phyloP scores from a whole-genome alignment of 2,329 filamentous ascomycete species.

The Ophiostoma sp. region DNA sequence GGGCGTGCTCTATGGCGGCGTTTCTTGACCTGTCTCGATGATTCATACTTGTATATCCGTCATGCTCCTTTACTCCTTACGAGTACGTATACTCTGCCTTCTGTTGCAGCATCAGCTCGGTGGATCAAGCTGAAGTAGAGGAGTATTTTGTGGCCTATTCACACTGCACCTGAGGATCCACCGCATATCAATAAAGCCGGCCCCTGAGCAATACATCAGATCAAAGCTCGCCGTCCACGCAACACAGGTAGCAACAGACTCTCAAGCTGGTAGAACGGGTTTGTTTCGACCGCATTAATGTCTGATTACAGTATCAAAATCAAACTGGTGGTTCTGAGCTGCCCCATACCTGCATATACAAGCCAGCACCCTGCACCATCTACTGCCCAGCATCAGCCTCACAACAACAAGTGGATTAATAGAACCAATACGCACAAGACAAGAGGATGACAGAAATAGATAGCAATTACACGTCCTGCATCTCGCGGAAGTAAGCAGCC shows the following conservation, averaged over 20 bases:
- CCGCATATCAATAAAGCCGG: neutral
- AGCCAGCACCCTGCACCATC: no score
- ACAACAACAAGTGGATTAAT: no score
- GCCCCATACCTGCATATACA: no score
- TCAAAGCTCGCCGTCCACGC: neutral
- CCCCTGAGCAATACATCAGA: constrained; percentile 3
- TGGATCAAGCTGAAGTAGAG: neutral
- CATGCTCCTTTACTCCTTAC: neutral
- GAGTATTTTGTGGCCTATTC: neutral
- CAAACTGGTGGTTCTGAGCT: no score
- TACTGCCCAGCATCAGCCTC: no score
- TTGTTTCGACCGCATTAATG: no score
- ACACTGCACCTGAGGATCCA: neutral
- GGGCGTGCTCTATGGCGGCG: neutral
- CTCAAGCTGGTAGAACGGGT: no score
- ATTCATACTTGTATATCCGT: neutral
- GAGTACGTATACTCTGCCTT: neutral
- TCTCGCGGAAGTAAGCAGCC: no score
- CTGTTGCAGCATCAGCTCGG: neutral
- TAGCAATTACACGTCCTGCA: no score
- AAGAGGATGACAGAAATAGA: no score
- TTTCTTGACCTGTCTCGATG: neutral
- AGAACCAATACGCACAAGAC: no score
- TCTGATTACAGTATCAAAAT: no score
- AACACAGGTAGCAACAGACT: neutral